These are phyloP conservation scores for Apiotrichum siamense DNA, from an alignment of 1,284 basidiomycete species.

Conservation along the genomic window DNA sequence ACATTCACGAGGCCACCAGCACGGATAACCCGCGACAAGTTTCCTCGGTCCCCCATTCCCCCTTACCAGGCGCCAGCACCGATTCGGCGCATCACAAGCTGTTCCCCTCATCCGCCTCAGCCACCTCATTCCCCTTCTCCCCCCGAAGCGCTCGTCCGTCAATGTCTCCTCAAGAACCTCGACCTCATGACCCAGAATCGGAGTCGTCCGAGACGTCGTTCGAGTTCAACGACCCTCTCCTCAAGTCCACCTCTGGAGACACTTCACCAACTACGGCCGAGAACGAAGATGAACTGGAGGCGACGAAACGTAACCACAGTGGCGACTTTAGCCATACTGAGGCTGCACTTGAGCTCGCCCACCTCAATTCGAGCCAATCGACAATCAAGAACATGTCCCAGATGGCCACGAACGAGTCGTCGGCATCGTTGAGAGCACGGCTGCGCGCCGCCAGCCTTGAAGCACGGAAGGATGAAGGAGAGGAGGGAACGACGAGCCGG, in stretches of 20 bases:
- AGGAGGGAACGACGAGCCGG: slow-evolving; percentile 8
- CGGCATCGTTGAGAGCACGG: not conserved
- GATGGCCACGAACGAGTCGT: not conserved
- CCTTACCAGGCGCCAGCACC: slow-evolving; percentile 1
- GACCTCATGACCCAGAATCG: slow-evolving; percentile 15
- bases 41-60: slow-evolving; percentile 6
- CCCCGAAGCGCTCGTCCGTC: slow-evolving; percentile 23
- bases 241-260: slow-evolving; percentile 26
- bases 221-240: slow-evolving; percentile 21
- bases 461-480: slow-evolving; percentile 39
- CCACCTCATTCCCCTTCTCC: slow-evolving; percentile 17
- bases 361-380: slow-evolving; percentile 48
- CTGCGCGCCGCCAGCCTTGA: slow-evolving; percentile 20
- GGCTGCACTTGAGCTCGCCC: slow-evolving; percentile 31
- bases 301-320: slow-evolving; percentile 24
- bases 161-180: not conserved
- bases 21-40: slow-evolving; percentile 13
- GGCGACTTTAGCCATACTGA: slow-evolving; percentile 37
- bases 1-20: slow-evolving; percentile 25
- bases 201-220: slow-evolving; percentile 36
- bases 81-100: not conserved
- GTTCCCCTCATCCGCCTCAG: slow-evolving; percentile 8
- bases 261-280: slow-evolving; percentile 44
- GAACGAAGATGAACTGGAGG: slow-evolving; percentile 25
- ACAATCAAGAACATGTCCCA: slow-evolving; percentile 41